Evolutionary conservation across 192 early-diverging fungal species (phyloP), one percentile per base, ranked within the genome.

Genomic region (Funneliformis mosseae): DNA sequence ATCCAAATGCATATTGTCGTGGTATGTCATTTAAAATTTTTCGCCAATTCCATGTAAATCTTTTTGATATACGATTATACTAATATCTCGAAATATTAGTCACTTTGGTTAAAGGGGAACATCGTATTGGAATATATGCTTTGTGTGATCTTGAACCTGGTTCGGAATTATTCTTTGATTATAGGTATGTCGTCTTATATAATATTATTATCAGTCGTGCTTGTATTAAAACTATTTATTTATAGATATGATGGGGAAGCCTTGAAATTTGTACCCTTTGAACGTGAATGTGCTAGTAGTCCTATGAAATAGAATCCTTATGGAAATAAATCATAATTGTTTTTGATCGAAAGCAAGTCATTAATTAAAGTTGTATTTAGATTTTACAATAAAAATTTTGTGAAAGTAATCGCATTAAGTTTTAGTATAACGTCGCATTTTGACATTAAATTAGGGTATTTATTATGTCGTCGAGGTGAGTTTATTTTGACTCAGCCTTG

Each of bases 121-220:
- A 79, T 60, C 78, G 67, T 70, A 79, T 79, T 70, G 67, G 67
- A 38, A 70, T 79, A 23, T 79, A 79, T 48, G 78, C 78, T 7
- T 33, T 42, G 16, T 18, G 25, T 21, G 67, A 70, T 70, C 28
- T 79, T 14, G 50, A 70, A 23, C 78, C 78, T 43, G 78, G 78
- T 8, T 28, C 69, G 41, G 78, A 79, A 60, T 70, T 79, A 59
- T 79, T 79, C 38, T 79, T 70, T 59, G 78, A 79, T 79, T 79
- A 79, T 41, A 28, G 66, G 78, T 79, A 79, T 67, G 25, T 39
- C 33, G 3, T 75, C 0, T 61, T 41, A 38, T 25, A 42, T 63
- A 42, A 27, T 3, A 69, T 69, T 8, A 21, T 3, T 21, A 18
- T 41, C 7, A 62, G 16, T 42, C 18, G 43, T 76, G 3, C 3